phyloP scores from a whole-genome alignment of 148 eudicot species.

The Spergularia bocconei region DNA sequence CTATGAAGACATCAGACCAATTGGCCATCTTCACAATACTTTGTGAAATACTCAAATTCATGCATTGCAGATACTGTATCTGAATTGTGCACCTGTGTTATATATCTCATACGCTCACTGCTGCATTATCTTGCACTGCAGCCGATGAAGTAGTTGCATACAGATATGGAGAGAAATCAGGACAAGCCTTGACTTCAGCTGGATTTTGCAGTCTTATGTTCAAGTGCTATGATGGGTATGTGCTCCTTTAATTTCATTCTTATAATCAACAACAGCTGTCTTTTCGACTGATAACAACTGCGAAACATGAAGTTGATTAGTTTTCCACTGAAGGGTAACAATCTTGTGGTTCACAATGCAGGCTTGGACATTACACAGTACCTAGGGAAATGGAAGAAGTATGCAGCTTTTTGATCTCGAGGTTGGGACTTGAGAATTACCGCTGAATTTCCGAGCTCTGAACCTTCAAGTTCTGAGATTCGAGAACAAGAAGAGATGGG shows the following conservation, averaged over 20 bases:
- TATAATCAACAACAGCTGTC: neutral
- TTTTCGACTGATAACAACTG: neutral
- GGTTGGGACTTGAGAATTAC: constrained; percentile 50
- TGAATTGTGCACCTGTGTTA: no score
- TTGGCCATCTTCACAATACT: no score
- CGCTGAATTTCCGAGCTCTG: constrained; percentile 17
- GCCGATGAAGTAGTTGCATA: constrained; percentile 91
- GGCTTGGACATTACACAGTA: constrained; percentile 85
- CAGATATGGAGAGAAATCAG: constrained; percentile 68
- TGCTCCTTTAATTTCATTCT: neutral
- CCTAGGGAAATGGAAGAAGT: constrained; percentile 95
- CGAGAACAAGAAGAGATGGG: constrained; percentile 6
- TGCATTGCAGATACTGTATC: no score
- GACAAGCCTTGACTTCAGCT: constrained; percentile 54
- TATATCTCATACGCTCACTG: no score
- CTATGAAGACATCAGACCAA: no score
- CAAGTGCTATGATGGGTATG: constrained; percentile 73
- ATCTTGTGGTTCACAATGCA: constrained; percentile 30
- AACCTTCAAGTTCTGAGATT: neutral
- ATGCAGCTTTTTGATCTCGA: constrained; percentile 57
- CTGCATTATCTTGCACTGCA: constrained; percentile 22
- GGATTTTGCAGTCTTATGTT: constrained; percentile 68
- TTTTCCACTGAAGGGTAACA: neutral
- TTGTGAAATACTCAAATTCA: no score
- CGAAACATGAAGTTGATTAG: no score